phyloP scores from a whole-genome alignment of 148 eudicot genomes.

The Camellia japonica region DNA sequence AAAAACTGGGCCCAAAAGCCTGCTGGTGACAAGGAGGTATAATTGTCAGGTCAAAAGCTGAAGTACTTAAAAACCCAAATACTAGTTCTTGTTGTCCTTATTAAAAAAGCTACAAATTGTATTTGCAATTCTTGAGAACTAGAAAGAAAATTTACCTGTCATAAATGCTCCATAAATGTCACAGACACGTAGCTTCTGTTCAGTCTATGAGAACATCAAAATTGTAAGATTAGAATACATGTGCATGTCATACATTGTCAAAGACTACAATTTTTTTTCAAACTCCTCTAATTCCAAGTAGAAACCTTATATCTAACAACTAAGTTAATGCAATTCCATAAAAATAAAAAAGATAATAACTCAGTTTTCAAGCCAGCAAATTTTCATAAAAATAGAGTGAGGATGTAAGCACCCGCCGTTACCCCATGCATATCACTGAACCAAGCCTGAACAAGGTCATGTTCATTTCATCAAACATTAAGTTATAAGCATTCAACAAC shows the following conservation, averaged over 20 bases:
- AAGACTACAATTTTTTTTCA: background rate
- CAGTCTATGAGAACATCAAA: constrained; percentile 57
- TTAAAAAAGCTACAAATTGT: no score
- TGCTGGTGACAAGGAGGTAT: no score
- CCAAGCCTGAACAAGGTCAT: constrained; percentile 39
- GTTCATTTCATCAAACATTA: background rate
- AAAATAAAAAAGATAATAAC: background rate
- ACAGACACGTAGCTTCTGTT: no score
- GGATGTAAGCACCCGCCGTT: constrained; percentile 55
- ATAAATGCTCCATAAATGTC: no score
- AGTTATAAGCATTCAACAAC: background rate
- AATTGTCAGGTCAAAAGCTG: no score
- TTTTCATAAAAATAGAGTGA: constrained; percentile 39
- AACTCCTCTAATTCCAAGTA: background rate
- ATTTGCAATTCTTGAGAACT: no score
- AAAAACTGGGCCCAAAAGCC: no score
- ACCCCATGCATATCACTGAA: constrained; percentile 66
- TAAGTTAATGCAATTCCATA: background rate
- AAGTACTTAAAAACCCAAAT: no score
- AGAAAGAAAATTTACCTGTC: no score
- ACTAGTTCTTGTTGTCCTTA: no score
- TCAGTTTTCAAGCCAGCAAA: background rate
- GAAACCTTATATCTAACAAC: background rate
- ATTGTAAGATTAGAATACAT: constrained; percentile 3
- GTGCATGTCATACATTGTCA: background rate